Evolutionary conservation across 2,329 filamentous ascomycete genomes (phyloP).

Genomic region (Aspergillus pseudoglaucus): DNA sequence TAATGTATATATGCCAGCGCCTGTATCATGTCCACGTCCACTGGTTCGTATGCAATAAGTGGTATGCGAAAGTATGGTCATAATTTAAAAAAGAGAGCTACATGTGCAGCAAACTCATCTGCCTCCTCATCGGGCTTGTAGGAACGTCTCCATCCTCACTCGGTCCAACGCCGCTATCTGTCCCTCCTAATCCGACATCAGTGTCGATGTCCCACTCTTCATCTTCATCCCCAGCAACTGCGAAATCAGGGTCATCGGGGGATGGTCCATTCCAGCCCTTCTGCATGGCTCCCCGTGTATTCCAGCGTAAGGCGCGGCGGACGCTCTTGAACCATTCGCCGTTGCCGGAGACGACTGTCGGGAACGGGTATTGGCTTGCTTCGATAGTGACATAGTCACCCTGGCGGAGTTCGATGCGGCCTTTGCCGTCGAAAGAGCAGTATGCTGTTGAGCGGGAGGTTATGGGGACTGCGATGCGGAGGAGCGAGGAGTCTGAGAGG

Average conservation of each 20-base stretch:
- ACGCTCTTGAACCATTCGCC: conserved; percentile 98
- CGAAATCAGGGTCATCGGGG: conserved; percentile 17
- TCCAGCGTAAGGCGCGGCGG: conserved; percentile 87
- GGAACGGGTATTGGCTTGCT: conserved; percentile 93
- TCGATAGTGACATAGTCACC: conserved; percentile 96
- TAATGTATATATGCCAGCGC: too few species aligned
- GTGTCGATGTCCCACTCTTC: conserved; percentile 93
- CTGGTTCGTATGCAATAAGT: neutral
- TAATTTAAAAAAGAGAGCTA: conserved; percentile 19
- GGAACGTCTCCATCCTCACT: conserved; percentile 60
- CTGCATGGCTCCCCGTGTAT: conserved; percentile 83
- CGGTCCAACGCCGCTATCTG: conserved; percentile 44
- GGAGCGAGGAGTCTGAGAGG: conserved; percentile 84
- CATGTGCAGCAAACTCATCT: conserved; percentile 67
- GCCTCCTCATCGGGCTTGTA: conserved; percentile 62
- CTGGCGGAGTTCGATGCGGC: conserved; percentile 82
- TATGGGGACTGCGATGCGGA: conserved; percentile 79
- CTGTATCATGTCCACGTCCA: too few species aligned
- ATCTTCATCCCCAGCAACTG: conserved; percentile 41
- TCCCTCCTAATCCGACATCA: conserved; percentile 46
- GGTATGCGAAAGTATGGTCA: too few species aligned
- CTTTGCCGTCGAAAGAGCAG: conserved; percentile 96
- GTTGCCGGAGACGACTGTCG: conserved; percentile 82
- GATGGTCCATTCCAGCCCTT: conserved; percentile 64
- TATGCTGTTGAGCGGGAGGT: conserved; percentile 88